A percentile compares a stretch with the other conserved stretches of the same genome.
Conservation (phyloP, 768 basidiomycete genomes). For the Rhodotorula kratochvilovae region DNA sequence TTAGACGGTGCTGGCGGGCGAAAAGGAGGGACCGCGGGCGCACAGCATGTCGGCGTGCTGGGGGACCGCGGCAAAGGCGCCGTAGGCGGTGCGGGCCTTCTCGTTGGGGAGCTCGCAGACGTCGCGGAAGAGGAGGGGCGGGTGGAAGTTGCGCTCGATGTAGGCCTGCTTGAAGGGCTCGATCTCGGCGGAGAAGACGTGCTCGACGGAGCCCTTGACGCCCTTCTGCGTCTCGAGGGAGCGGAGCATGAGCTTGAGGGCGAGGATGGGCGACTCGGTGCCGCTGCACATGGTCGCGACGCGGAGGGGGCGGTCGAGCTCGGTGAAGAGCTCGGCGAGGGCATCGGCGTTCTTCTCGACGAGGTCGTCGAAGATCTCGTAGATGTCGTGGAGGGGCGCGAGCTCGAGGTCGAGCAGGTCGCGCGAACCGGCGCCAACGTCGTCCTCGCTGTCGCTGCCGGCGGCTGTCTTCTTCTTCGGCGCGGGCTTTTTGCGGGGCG, state of each 20-base stretch:
- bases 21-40: not conserved
- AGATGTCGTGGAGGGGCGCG: slow-evolving; percentile 69
- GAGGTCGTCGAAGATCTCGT: slow-evolving; percentile 71
- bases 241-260: slow-evolving; percentile 75
- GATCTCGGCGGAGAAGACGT: slow-evolving; percentile 60
- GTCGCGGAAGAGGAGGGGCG: slow-evolving; percentile 85
- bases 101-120: slow-evolving; percentile 69
- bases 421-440: not conserved
- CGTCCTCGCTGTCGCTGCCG: not conserved
- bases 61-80: slow-evolving; percentile 74
- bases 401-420: slow-evolving; percentile 23
- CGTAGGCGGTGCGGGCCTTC: slow-evolving; percentile 82
- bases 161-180: slow-evolving; percentile 79
- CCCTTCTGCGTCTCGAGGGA: slow-evolving; percentile 66
- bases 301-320: slow-evolving; percentile 66
- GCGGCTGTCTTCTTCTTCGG: not conserved
- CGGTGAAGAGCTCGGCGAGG: slow-evolving; percentile 44
- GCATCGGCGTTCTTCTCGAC: slow-evolving; percentile 60
- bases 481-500: not conserved
- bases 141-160: slow-evolving; percentile 91
- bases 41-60: slow-evolving; percentile 78
- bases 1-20: not conserved
- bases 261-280: slow-evolving; percentile 88
- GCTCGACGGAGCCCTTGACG: slow-evolving; percentile 67
- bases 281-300: slow-evolving; percentile 95